Evolutionary conservation across 2,329 filamentous ascomycete genomes (phyloP), one percentile per base, ranked within the genome.

Genomic region (Paecilomyces sp.): DNA sequence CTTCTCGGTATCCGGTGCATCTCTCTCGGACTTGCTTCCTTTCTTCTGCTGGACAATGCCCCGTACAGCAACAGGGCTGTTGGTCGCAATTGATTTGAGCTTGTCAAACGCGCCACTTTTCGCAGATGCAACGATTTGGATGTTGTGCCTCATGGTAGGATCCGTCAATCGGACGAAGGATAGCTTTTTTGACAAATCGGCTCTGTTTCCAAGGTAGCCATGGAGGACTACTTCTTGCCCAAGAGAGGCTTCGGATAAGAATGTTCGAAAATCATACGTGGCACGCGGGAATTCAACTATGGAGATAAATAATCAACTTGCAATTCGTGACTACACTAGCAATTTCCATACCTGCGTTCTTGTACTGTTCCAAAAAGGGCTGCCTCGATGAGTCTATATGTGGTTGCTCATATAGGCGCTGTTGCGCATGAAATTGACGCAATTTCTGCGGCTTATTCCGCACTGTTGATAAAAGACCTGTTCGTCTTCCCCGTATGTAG

Each of bases 151-250:
- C 67, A 80, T 77, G 25, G 73, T 74, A 56, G 72, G 77, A 63
- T 77, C 77, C 28, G 74, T 75, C 36, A 86, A 70, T 56, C 88
- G 82, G 55, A 87, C 87, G 69, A 96, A 96, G 1, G 84, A 84
- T 22, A 95, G 77, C 47, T 83, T 85, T 58, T 86, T 86, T 30
- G 85, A 86, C 24, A 92, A 79, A 66, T 90, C 85, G 62, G 85
- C 83, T 31, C 86, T 82, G 61, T 85, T 85, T 28, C 86, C 85
- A 0, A 96, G 74, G 66, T 92, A 94, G 22, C 92, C 92, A 71
- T 87, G 81, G 0, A 90, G 72, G 0, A 80, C 79, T 33, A 89
- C 79, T 22, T 75, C 68, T 7, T 78, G 66, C 5, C 71, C 75
- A 3, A 69, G 61, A 15, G 67, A 62, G 9, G 68, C 70, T 53